Conservation (phyloP, 1,139 yeast genomes). For the Saccharomycopsis hybrid region DNA sequence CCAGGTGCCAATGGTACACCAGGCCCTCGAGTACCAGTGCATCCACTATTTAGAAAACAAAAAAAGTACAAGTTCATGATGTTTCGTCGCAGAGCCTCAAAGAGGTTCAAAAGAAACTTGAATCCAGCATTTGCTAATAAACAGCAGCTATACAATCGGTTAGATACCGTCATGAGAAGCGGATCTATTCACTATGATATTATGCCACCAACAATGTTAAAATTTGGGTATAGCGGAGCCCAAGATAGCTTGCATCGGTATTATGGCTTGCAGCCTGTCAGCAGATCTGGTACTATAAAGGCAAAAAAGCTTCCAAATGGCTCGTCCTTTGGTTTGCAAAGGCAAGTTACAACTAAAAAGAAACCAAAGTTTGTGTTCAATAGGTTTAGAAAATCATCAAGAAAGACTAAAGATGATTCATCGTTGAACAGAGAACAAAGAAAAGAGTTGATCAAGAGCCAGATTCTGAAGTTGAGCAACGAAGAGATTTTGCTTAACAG, state of each 20-base stretch:
- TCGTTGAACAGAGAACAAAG: constrained; percentile 8
- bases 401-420: background rate
- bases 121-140: constrained; percentile 2
- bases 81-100: constrained; percentile 1
- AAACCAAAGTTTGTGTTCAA: constrained; percentile 12
- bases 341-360: constrained; percentile 7
- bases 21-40: too few relatives aligned
- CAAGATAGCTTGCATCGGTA: constrained; percentile 14
- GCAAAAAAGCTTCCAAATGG: background rate
- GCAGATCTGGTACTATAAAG: background rate
- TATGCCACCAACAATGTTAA: constrained; percentile 10
- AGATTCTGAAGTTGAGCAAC: constrained; percentile 14
- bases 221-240: constrained; percentile 12
- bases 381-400: background rate
- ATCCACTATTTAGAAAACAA: constrained; percentile 8
- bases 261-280: constrained; percentile 7
- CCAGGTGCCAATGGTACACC: too few relatives aligned
- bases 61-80: constrained; percentile 8
- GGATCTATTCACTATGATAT: constrained; percentile 6
- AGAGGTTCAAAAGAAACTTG: background rate
- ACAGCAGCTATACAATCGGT: constrained; percentile 5
- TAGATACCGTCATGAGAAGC: constrained; percentile 2
- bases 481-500: constrained; percentile 10
- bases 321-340: background rate
- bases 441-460: constrained; percentile 12